Conservation (phyloP, 176 grass and related monocot genomes). For the Carex littledalei region DNA sequence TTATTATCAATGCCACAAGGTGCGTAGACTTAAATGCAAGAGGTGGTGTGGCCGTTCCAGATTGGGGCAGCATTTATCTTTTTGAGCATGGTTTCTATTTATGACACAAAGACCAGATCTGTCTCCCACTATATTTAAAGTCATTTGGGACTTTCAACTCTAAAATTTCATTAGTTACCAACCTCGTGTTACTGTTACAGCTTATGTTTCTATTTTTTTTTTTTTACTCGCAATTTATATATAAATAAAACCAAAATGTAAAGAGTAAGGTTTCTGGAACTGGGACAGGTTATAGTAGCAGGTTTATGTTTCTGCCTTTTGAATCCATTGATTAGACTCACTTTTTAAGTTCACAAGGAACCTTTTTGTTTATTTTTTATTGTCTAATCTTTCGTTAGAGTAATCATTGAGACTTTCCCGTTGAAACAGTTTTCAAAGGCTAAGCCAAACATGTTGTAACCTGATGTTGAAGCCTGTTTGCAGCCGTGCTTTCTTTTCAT, state of each 20-base stretch:
- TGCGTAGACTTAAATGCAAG: neutral
- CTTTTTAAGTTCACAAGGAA: neutral
- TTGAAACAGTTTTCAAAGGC: neutral
- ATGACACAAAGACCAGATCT: constrained; percentile 18
- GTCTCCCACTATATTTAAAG: constrained; percentile 19
- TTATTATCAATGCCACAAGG: neutral
- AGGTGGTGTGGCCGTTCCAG: neutral
- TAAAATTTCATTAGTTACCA: neutral
- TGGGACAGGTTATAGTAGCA: neutral
- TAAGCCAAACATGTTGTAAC: neutral
- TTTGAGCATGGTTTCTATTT: constrained; percentile 19
- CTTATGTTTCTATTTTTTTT: no score
- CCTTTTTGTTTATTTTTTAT: constrained; percentile 9
- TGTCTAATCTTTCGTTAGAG: neutral
- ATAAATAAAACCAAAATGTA: neutral
- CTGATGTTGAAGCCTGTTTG: neutral
- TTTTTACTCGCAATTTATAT: neutral
- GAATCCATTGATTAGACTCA: neutral
- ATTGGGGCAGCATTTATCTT: neutral
- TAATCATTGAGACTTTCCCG: constrained; percentile 17
- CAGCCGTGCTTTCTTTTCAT: neutral
- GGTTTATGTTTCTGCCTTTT: neutral
- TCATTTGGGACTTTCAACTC: neutral
- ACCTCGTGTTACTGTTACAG: neutral
- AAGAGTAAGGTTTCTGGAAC: neutral